These are phyloP conservation scores for Escallonia rubra DNA, from an alignment of 129 eudicot species.

Conservation along the genomic window DNA sequence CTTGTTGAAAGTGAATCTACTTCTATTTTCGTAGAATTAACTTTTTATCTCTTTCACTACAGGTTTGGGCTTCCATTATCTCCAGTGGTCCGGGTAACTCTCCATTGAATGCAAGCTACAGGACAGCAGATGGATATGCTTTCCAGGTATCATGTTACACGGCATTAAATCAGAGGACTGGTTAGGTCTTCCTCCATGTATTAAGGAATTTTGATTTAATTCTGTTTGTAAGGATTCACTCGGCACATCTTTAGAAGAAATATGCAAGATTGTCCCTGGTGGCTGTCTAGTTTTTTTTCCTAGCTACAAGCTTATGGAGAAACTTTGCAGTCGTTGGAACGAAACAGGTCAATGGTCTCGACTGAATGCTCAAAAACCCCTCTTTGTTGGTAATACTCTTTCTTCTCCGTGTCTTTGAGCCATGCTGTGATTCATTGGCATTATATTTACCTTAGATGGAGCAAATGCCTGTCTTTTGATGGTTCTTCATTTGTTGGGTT, in stretches of 20 bases:
- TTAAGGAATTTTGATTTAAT: slow-evolving; percentile 3
- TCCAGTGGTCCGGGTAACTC: slow-evolving; percentile 65
- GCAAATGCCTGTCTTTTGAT: background rate
- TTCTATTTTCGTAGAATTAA: slow-evolving; percentile 7
- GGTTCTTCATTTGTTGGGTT: background rate
- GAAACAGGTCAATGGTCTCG: slow-evolving; percentile 98
- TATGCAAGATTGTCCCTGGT: slow-evolving; percentile 77
- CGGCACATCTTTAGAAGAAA: slow-evolving; percentile 78
- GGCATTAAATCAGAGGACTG: background rate
- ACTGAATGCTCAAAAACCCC: slow-evolving; percentile 69
- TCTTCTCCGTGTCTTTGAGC: background rate
- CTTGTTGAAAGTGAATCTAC: background rate
- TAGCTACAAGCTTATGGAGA: slow-evolving; percentile 91
- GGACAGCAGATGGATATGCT: slow-evolving; percentile 63
- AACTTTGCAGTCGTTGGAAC: slow-evolving; percentile 69
- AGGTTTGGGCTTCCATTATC: slow-evolving; percentile 83
- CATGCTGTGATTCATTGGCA: background rate
- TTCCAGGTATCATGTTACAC: slow-evolving; percentile 53
- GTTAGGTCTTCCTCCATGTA: background rate
- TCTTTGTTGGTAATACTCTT: slow-evolving; percentile 67
- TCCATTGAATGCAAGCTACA: slow-evolving; percentile 87
- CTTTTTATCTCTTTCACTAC: slow-evolving; percentile 11
- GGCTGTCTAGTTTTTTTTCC: slow-evolving; percentile 94
- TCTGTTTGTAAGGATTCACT: slow-evolving; percentile 58
- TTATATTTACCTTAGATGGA: background rate